Percentiles rank a stretch among this genome's conserved stretches.
Evolutionary conservation across 129 eudicot species (phyloP).

Genomic region (Escallonia herrerae): DNA sequence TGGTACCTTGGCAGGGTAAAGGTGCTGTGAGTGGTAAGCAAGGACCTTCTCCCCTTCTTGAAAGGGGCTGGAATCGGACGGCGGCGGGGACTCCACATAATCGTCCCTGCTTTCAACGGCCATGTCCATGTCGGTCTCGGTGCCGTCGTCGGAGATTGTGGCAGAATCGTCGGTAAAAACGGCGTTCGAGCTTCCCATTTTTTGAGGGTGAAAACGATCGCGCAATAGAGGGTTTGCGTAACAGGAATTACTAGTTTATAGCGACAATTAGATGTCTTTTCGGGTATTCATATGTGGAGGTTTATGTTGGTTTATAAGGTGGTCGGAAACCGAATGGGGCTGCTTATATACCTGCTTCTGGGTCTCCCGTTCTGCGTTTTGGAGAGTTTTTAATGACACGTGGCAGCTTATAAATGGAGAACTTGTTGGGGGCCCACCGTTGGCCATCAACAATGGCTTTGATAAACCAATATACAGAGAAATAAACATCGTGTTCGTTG

Average conservation of each 20-base stretch:
- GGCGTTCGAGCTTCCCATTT: constrained; percentile 36
- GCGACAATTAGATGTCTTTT: neutral
- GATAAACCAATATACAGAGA: too few species aligned
- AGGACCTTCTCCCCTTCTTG: constrained; percentile 50
- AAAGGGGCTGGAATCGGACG: constrained; percentile 27
- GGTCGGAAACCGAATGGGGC: neutral
- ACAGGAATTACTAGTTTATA: neutral
- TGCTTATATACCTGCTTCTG: neutral
- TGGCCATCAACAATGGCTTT: too few species aligned
- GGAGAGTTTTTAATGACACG: too few species aligned
- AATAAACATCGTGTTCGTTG: too few species aligned
- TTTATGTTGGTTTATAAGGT: neutral
- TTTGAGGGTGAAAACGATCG: neutral
- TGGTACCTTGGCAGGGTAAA: constrained; percentile 63
- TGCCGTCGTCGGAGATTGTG: constrained; percentile 23
- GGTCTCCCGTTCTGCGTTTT: neutral
- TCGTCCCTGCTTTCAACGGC: constrained; percentile 15
- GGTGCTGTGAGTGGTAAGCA: constrained; percentile 30
- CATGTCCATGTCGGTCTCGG: constrained; percentile 20
- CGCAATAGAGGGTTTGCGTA: neutral
- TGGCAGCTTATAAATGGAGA: too few species aligned
- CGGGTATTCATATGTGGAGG: neutral
- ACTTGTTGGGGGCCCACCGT: too few species aligned
- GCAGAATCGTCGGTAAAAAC: constrained; percentile 25
- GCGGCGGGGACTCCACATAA: constrained; percentile 19